Evolutionary conservation across 202 grass and related monocot genomes (phyloP).

Genomic region (Sporobolus alterniflorus): DNA sequence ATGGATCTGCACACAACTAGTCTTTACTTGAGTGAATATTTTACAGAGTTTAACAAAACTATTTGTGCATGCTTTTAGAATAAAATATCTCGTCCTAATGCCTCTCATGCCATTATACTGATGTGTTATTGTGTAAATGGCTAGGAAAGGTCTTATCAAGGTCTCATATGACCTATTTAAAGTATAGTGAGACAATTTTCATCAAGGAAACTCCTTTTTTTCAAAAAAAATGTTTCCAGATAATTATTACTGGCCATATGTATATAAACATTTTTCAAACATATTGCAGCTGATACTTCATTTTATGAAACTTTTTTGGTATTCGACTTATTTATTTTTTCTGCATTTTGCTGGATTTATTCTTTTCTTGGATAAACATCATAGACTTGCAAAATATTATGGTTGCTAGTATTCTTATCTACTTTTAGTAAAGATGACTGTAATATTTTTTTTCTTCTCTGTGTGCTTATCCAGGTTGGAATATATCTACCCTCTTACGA

Average conservation of each 20-base stretch:
- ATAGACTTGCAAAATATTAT: not conserved
- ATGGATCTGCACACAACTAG: not conserved
- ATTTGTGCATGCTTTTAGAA: not conserved
- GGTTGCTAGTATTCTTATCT: conserved; percentile 4
- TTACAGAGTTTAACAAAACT: not conserved
- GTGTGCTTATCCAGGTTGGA: conserved; percentile 55
- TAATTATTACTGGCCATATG: not conserved
- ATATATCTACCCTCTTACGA: conserved; percentile 93
- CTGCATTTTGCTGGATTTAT: not conserved
- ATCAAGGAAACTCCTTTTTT: not conserved
- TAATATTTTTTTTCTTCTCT: not conserved
- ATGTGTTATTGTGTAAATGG: not conserved
- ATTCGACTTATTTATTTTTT: not conserved
- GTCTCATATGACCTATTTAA: not conserved
- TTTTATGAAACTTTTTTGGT: not conserved
- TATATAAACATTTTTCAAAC: not conserved
- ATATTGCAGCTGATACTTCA: not conserved
- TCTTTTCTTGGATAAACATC: not conserved
- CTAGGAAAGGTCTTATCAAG: not conserved
- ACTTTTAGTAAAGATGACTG: not conserved
- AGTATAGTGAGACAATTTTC: not conserved
- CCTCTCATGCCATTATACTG: not conserved
- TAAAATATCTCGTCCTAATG: not conserved
- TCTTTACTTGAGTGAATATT: not conserved
- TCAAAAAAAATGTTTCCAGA: not conserved